Evolutionary conservation across 164 flowering plant species (phyloP), one percentile per base, ranked within the genome.

Genomic region (Sedum album): DNA sequence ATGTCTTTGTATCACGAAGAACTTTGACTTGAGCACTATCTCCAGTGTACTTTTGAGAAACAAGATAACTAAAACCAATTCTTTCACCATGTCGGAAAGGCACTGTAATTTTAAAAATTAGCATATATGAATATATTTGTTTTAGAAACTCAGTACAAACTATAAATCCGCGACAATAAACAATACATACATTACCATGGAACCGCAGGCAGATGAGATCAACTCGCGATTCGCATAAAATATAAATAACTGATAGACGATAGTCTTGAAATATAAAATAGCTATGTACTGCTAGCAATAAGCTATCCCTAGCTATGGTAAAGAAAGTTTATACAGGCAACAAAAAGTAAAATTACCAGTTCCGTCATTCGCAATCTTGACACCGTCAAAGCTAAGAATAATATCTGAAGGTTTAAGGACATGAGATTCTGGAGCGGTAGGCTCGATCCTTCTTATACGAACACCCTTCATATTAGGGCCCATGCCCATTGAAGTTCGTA

Each of bases 61-160:
- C 83, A 66, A 94, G 98, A 73, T 94, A 94, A 70, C 96, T 94
- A 78, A 91, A 91, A 42, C 95, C 96, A 65, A 94, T 94, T 31
- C 99, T 93, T 82, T 94, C 97, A 31, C 96, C 96, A 77, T 94
- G 96, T 81, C 99, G 81, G 67, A 91, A 94, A 57, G 96, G 91
- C 73, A 94, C 99, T 94, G 87, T 69, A 79, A 75, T 69, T 57
- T 6, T 25, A 66, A 10, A 30, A 15, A 9, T 53, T 4, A 66
- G 4, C 8, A 38, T 26, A 51, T 51, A 51, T 4, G 57, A 49
- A 20, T n/a, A n/a, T 18, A n/a, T n/a, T n/a, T n/a, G n/a, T n/a
- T n/a, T n/a, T n/a, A n/a, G n/a, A n/a, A n/a, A n/a, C n/a, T n/a
- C n/a, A n/a, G n/a, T n/a, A n/a, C n/a, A n/a, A n/a, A n/a, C n/a